Percentiles rank a stretch among this genome's conserved stretches.
Conservation (phyloP, 1,139 yeast species). For the Hyphopichia fennica region DNA sequence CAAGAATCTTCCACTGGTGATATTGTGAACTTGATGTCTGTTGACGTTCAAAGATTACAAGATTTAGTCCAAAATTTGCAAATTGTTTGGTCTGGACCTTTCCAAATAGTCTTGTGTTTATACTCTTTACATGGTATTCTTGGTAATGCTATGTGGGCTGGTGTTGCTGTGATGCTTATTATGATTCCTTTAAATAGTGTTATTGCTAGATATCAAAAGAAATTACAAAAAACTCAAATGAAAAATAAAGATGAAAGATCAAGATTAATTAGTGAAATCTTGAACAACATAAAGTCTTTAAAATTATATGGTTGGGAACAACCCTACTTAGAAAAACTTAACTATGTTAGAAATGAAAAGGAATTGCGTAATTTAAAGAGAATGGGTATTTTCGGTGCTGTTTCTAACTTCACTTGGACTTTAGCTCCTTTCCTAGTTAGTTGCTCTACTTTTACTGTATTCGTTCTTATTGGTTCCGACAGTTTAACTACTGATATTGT, state of each 20-base stretch:
- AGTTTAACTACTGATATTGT: slow-evolving; percentile 90
- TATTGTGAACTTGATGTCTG: slow-evolving; percentile 94
- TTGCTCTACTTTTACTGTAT: slow-evolving; percentile 86
- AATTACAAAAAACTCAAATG: slow-evolving; percentile 63
- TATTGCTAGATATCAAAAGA: slow-evolving; percentile 73
- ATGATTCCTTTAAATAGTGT: slow-evolving; percentile 84
- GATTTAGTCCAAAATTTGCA: slow-evolving; percentile 86
- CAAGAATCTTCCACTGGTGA: slow-evolving; percentile 89
- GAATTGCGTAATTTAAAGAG: slow-evolving; percentile 77
- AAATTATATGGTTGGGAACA: slow-evolving; percentile 94
- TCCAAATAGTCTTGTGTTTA: slow-evolving; percentile 82
- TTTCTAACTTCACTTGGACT: slow-evolving; percentile 76
- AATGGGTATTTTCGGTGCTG: slow-evolving; percentile 77
- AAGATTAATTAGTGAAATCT: slow-evolving; percentile 75
- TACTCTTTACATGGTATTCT: slow-evolving; percentile 70
- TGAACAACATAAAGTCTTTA: slow-evolving; percentile 87
- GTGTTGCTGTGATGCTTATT: slow-evolving; percentile 77
- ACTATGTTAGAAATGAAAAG: slow-evolving; percentile 81
- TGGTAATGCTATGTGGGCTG: slow-evolving; percentile 97
- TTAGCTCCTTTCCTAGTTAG: slow-evolving; percentile 91
- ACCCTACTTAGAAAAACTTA: slow-evolving; percentile 74
- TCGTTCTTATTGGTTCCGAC: slow-evolving; percentile 60
- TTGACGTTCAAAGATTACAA: slow-evolving; percentile 91
- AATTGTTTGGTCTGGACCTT: slow-evolving; percentile 95
- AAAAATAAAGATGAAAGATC: slow-evolving; percentile 47